Base-by-base conservation (phyloP, 768 basidiomycete genomes). In the Boletellus emodensis region DNA sequence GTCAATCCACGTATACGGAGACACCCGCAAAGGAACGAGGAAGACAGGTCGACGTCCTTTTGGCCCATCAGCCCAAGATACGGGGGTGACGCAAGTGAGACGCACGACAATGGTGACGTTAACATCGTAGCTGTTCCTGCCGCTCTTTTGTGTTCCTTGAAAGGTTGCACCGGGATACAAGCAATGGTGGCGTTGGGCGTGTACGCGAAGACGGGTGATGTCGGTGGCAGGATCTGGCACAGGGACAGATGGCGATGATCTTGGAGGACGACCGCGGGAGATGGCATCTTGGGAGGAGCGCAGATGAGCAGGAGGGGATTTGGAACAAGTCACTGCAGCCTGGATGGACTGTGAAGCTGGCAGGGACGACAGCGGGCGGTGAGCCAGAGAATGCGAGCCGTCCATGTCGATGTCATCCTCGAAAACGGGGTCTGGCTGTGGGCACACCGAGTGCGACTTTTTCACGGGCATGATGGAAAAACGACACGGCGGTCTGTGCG, bases 111-210 rank as follows among this genome's bases (percentile, higher is more conserved):
- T 88, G 49, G 86, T 87, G 49, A 98, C 92, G 61, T 83, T 87
- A 37, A 97, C 95, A 55, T 95, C 91, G 75, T 97, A 97, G 63
- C 87, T 89, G 65, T 89, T 94, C 58, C 92, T 79, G 3, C 94
- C 95, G 55, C 87, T 90, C 72, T 93, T 92, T 72, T 98, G 95
- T 0, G 90, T 93, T 3, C 95, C 95, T 52, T 83, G 77, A 67
- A 94, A 98, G 14, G 80, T 77, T 36, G 91, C 87, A 3, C 95
- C 95, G 28, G 94, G 87, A 69, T 94, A 90, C 10, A 91, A 75
- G 65, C 86, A 90, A 57, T 87, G 82, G 62, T 87, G 85, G 12
- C 78, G 79, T 56, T 82, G 82, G 17, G 85, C 78, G 42, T 84
- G 80, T 34, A 89, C 79, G 36, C 88, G 84, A 42, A 91, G 67